Evolutionary conservation across 805 yeast species (phyloP).

Genomic region (Starmerella potacharoeniae): DNA sequence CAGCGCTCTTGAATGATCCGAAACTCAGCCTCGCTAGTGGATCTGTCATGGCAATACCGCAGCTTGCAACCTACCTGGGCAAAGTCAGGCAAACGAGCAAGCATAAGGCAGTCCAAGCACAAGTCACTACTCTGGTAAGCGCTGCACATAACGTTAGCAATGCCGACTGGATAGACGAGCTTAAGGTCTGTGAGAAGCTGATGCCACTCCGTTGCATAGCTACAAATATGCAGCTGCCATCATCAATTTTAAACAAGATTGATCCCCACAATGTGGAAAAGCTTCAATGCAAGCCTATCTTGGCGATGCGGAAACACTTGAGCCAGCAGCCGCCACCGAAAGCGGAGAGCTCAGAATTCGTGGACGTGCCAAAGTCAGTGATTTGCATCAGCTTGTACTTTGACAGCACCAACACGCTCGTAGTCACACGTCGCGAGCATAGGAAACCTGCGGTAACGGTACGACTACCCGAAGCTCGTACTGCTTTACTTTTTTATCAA

Average conservation of each 20-base stretch:
- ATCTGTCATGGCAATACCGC: not conserved
- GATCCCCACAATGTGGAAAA: not conserved
- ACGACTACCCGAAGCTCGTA: not conserved
- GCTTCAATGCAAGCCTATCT: not conserved
- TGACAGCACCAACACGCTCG: not conserved
- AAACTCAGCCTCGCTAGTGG: not conserved
- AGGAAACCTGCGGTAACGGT: not conserved
- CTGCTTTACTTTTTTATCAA: not conserved
- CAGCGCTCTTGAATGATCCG: not conserved
- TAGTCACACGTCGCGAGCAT: not conserved
- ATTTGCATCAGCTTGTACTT: conserved; percentile 6
- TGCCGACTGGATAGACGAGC: not conserved
- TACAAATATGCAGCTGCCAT: not conserved
- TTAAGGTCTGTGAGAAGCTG: not conserved
- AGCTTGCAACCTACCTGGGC: not conserved
- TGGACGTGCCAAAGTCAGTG: not conserved
- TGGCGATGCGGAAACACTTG: not conserved
- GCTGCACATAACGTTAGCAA: not conserved
- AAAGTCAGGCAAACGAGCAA: not conserved
- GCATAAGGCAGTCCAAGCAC: not conserved
- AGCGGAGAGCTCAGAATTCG: not conserved
- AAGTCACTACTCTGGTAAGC: not conserved
- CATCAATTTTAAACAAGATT: not conserved
- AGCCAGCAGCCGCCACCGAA: not conserved
- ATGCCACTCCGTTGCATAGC: not conserved